Evolutionary conservation across 2,329 filamentous ascomycete genomes (phyloP), one percentile per base, ranked within the genome.

Genomic region (Aspergillus ochraceus): DNA sequence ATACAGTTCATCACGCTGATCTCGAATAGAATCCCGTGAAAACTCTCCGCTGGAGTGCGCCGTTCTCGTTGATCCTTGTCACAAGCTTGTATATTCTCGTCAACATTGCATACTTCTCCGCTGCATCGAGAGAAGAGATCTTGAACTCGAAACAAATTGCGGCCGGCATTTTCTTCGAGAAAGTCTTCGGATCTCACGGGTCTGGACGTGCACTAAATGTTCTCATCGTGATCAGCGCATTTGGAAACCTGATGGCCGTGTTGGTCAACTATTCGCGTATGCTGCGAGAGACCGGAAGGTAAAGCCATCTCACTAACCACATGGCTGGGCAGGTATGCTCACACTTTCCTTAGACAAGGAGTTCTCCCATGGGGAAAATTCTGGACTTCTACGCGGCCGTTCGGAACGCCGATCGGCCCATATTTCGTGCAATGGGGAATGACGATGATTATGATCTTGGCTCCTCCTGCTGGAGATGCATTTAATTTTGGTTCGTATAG

Each of bases 361-460:
- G 84, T 87, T 0, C 76, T 88, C 1, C 86, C 86, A 0, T 88
- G 72, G n/a, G 80, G 85, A 1, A 71, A 72, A 1, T 84, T 88
- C 61, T 89, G 86, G 86, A 85, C 84, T 0, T 86, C 83, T 0
- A 88, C 86, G 0, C 80, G 78, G 57, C 87, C 86, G 0, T 88
- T 88, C 58, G 86, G 86, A 2, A 89, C 87, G 0, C 86, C 86
- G 0, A 66, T 87, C 0, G 86, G 84, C 0, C 85, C 86, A 0
- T 87, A 87, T 60, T 54, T 81, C 1, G 63, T 88, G 3, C 85
- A 86, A 67, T 88, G 84, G 83, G 66, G 65, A 0, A 70, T 86
- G 60, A 88, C 86, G 0, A 68, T 85, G 2, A 65, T 88, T 49
- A 86, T 88, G 82, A 87, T 88, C 36, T 68, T 85, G 0, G 84